Evolutionary conservation across 257 asterid genomes (phyloP), one percentile per base, ranked within the genome.

Genomic region (Haberlea rhodopensis): DNA sequence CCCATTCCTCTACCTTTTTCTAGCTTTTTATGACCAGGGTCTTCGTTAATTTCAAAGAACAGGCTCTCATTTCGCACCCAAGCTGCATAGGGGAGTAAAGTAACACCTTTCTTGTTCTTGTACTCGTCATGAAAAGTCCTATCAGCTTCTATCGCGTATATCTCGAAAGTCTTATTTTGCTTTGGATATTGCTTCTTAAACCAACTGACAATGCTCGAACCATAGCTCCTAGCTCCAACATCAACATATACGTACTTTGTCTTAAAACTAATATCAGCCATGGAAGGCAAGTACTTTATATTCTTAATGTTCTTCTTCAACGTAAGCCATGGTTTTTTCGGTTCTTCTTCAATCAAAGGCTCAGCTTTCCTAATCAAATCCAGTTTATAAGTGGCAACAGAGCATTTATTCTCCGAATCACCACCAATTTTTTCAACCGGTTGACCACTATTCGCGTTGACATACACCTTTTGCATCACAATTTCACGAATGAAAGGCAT

Each of bases 131-230:
- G 82, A 21, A 89, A 92, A 8, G 87, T 82, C 73, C 76, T 82
- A 27, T 92, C 99, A 6, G 97, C 99, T 79, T 92, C 98, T 59
- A 91, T 79, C 2, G 96, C 98, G 57, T 85, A 91, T 63, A 89
- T 89, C 59, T 89, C 96, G 54, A 91, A 91, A 7, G 91, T 85
- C 77, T 84, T 92, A 76, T 92, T 83, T 71, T 92, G 99, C 73
- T 92, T 92, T 1, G 96, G 96, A 69, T 92, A 92, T 63, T 89
- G 97, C 80, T 92, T 92, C 84, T 89, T 92, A 28, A 92, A 92
- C 97, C 97, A 92, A 72, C 98, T 92, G 67, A 92, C 97, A 11
- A 92, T 92, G 71, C 98, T 92, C 3, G 97, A 92, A 1, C 98
- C 98, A 8, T 92, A 92, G 82, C 98, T 89, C 73, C 98, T 80